Evolutionary conservation across 1,284 basidiomycete species (phyloP).

Genomic region (Melampsora abietis-canadensis): DNA sequence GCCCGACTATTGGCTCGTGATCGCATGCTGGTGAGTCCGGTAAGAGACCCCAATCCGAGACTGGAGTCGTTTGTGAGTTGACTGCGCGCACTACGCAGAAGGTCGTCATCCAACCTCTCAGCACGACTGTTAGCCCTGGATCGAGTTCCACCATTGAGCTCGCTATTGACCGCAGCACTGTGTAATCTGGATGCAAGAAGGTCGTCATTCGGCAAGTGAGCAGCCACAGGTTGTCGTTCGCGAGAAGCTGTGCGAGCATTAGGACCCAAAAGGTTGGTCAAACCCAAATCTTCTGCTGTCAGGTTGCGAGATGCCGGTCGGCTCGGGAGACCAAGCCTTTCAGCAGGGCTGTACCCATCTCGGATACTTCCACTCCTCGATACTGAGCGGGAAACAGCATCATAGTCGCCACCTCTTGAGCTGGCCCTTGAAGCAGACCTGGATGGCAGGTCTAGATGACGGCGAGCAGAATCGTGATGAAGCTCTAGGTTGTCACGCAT

Average conservation of each 20-base stretch:
- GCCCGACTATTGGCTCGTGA: conserved; percentile 14
- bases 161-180: conserved; percentile 31
- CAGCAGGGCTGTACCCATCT: conserved; percentile 11
- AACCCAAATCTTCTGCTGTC: conserved; percentile 36
- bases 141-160: conserved; percentile 32
- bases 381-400: conserved; percentile 22
- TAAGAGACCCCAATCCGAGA: not conserved
- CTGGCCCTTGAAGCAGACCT: conserved; percentile 22
- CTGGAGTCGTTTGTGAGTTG: conserved; percentile 8
- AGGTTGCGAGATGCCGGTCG: conserved; percentile 39
- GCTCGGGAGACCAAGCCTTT: conserved; percentile 20
- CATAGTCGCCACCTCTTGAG: conserved; percentile 14
- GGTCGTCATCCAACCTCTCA: conserved; percentile 16
- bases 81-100: not conserved
- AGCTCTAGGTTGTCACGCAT: conserved; percentile 31
- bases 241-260: not conserved
- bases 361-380: conserved; percentile 35
- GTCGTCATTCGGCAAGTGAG: not conserved
- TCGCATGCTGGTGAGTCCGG: not conserved
- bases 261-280: conserved; percentile 5
- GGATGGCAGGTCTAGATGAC: conserved; percentile 2
- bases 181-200: conserved; percentile 23
- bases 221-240: not conserved
- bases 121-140: conserved; percentile 28
- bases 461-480: conserved; percentile 4